phyloP scores from a whole-genome alignment of 331 rosid genomes.

The Telfairia occidentalis region DNA sequence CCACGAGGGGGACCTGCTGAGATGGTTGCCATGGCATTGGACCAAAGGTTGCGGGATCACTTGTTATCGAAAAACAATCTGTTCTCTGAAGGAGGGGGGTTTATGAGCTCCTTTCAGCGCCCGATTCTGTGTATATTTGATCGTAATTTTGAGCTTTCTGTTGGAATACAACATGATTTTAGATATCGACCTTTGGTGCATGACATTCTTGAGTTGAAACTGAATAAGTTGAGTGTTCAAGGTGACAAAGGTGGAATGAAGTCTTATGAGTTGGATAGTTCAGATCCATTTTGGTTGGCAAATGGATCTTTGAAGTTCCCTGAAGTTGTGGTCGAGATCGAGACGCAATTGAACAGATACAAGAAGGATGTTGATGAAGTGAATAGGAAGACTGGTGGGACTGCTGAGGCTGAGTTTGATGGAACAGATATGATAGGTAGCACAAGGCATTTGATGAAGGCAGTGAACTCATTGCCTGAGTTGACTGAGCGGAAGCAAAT shows the following conservation, averaged over 20 bases:
- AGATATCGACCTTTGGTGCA: constrained; percentile 74
- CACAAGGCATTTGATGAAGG: constrained; percentile 85
- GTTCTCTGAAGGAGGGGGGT: constrained; percentile 60
- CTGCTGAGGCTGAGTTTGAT: constrained; percentile 63
- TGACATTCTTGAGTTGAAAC: constrained; percentile 67
- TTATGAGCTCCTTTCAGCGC: constrained; percentile 69
- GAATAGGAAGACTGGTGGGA: constrained; percentile 67
- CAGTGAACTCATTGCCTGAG: constrained; percentile 85
- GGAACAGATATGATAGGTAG: constrained; percentile 80
- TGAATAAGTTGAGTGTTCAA: constrained; percentile 63
- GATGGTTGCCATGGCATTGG: constrained; percentile 79
- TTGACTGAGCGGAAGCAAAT: constrained; percentile 79
- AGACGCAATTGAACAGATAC: constrained; percentile 62
- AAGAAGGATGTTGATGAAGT: constrained; percentile 90
- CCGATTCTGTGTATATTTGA: constrained; percentile 73
- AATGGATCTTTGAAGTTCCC: constrained; percentile 73
- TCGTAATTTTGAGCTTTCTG: constrained; percentile 70
- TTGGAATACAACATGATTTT: constrained; percentile 87
- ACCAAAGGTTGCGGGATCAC: constrained; percentile 73
- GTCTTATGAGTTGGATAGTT: constrained; percentile 63
- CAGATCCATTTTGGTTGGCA: constrained; percentile 66
- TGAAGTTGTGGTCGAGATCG: constrained; percentile 82
- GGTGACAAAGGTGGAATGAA: constrained; percentile 84
- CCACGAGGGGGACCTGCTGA: constrained; percentile 81
- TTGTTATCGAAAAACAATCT: constrained; percentile 64